These are phyloP conservation scores for Vicia villosa DNA, from an alignment of 306 rosid species.

Conservation along the genomic window DNA sequence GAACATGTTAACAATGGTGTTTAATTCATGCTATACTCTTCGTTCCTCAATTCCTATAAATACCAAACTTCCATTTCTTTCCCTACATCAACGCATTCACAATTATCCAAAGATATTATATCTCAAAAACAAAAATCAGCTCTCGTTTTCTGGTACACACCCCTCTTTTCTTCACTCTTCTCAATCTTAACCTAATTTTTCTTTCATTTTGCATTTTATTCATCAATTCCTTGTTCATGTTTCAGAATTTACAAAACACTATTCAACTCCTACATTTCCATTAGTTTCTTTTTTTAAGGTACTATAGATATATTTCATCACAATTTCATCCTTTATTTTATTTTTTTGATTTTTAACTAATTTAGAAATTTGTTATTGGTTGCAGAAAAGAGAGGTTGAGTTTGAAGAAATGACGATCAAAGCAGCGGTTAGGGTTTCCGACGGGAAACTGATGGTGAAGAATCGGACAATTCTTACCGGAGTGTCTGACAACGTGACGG, in stretches of 20 bases:
- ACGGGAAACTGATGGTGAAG: constrained; percentile 64
- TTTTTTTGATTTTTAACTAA: background rate
- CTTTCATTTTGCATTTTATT: background rate
- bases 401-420: constrained; percentile 72
- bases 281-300: constrained; percentile 57
- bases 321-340: background rate
- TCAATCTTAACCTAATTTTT: background rate
- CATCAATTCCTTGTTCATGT: constrained; percentile 39
- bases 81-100: background rate
- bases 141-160: constrained; percentile 56
- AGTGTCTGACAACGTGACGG: constrained; percentile 65
- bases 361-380: background rate
- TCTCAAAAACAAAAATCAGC: background rate
- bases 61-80: constrained; percentile 34
- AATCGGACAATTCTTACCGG: constrained; percentile 71
- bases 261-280: constrained; percentile 27
- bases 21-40: constrained; percentile 25
- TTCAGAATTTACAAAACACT: constrained; percentile 48
- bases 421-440: constrained; percentile 59
- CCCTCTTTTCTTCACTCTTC: background rate
- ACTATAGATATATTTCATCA: background rate
- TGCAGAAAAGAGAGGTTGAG: constrained; percentile 39
- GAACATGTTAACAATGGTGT: constrained; percentile 55
- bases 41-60: constrained; percentile 56
- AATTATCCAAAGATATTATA: background rate